Conservation (phyloP, 2,329 filamentous ascomycete species). For the Talaromyces verruculosus region DNA sequence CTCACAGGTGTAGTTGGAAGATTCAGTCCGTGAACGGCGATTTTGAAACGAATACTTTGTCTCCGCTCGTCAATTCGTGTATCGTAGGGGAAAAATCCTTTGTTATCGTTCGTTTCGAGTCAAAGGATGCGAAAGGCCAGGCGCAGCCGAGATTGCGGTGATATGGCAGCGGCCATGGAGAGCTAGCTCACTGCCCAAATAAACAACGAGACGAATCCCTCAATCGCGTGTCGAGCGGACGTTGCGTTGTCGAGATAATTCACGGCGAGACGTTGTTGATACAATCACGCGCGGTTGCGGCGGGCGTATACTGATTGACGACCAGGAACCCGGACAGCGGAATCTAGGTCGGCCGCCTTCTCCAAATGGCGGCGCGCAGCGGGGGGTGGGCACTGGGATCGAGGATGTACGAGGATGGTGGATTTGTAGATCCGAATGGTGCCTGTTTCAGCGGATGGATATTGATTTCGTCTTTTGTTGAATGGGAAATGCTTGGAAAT, state of each 20-base stretch:
- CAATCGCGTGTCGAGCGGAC: background rate
- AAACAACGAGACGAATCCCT: background rate
- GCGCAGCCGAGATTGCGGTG: slow-evolving; percentile 16
- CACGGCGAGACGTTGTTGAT: background rate
- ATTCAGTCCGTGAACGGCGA: background rate
- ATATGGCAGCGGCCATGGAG: slow-evolving; percentile 20
- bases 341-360: slow-evolving; percentile 6
- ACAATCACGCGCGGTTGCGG: slow-evolving; percentile 6
- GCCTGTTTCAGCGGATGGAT: background rate
- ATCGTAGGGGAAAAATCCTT: slow-evolving; percentile 3
- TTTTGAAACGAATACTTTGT: background rate
- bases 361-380: slow-evolving; percentile 3
- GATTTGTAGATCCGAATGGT: background rate
- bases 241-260: background rate
- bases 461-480: background rate
- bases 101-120: slow-evolving; percentile 9
- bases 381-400: background rate
- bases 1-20: background rate
- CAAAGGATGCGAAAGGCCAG: slow-evolving; percentile 14
- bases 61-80: background rate
- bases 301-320: slow-evolving; percentile 8
- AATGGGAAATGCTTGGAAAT: background rate
- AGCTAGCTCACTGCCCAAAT: slow-evolving; percentile 6
- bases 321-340: slow-evolving; percentile 8
- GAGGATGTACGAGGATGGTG: background rate